phyloP scores from a whole-genome alignment of 352 stramenopile genomes.

The Phytopythium sindhum region DNA sequence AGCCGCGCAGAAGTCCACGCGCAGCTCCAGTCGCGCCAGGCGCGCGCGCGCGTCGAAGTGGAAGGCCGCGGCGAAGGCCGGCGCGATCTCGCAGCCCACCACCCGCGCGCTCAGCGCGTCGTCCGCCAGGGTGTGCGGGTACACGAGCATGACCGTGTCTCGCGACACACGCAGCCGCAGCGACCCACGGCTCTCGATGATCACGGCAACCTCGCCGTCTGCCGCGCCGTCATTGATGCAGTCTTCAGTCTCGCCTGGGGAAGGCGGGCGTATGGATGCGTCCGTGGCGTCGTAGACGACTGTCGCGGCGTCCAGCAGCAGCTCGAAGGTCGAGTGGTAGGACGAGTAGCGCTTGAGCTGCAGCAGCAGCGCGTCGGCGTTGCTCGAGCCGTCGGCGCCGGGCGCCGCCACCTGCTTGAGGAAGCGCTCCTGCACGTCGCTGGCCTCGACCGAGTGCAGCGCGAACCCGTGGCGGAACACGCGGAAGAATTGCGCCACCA shows the following conservation, averaged over 20 bases:
- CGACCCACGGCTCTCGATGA: slow-evolving; percentile 32
- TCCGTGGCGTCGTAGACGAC: slow-evolving; percentile 26
- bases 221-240: slow-evolving; percentile 1
- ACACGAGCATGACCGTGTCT: slow-evolving; percentile 70
- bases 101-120: slow-evolving; percentile 47
- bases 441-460: slow-evolving; percentile 56
- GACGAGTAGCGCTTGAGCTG: slow-evolving; percentile 73
- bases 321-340: slow-evolving; percentile 55
- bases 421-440: slow-evolving; percentile 56
- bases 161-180: slow-evolving; percentile 55
- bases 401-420: slow-evolving; percentile 42
- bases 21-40: slow-evolving; percentile 52
- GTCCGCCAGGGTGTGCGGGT: slow-evolving; percentile 54
- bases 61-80: slow-evolving; percentile 41
- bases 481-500: slow-evolving; percentile 48
- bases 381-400: slow-evolving; percentile 23
- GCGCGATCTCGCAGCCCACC: slow-evolving; percentile 58
- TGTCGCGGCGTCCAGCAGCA: slow-evolving; percentile 14
- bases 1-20: slow-evolving; percentile 51
- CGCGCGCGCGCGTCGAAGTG: slow-evolving; percentile 51
- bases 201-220: slow-evolving; percentile 21
- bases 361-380: slow-evolving; percentile 47
- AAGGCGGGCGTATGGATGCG: too few relatives aligned
- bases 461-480: slow-evolving; percentile 58
- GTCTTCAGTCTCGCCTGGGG: too few relatives aligned